Evolutionary conservation across 2,329 filamentous ascomycete genomes (phyloP).

Genomic region (Claviceps paspali): DNA sequence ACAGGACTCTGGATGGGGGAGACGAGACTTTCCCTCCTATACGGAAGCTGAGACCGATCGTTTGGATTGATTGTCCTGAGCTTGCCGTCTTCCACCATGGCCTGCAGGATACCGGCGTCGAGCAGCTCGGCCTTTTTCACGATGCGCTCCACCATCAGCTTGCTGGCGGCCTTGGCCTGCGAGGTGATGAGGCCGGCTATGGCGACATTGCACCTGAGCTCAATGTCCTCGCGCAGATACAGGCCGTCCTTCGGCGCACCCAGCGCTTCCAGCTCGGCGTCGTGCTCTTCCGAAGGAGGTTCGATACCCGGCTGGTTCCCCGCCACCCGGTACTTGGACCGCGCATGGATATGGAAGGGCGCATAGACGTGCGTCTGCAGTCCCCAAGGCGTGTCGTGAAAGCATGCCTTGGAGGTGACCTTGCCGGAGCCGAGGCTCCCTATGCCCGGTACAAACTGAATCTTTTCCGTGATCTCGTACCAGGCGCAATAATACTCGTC

Average conservation of each 20-base stretch:
- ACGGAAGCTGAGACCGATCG: conserved; percentile 25
- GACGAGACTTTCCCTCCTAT: conserved; percentile 2
- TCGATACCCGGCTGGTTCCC: conserved; percentile 55
- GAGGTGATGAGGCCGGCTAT: conserved; percentile 51
- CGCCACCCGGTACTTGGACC: conserved; percentile 52
- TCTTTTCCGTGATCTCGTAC: conserved; percentile 58
- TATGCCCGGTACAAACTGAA: conserved; percentile 52
- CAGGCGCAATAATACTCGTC: conserved; percentile 61
- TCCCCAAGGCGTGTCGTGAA: conserved; percentile 58
- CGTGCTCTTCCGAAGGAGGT: conserved; percentile 41
- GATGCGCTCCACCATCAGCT: conserved; percentile 51
- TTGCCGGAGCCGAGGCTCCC: conserved; percentile 49
- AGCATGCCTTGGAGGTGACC: conserved; percentile 56
- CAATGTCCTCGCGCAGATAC: conserved; percentile 55
- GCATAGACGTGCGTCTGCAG: conserved; percentile 58
- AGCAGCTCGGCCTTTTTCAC: conserved; percentile 58
- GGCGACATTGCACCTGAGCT: conserved; percentile 54
- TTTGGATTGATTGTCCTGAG: conserved; percentile 43
- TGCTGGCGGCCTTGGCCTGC: conserved; percentile 50
- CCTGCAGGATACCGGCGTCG: conserved; percentile 48
- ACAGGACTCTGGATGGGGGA: conserved; percentile 3
- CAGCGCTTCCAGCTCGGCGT: conserved; percentile 43
- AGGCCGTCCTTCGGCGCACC: conserved; percentile 49
- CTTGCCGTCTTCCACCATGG: conserved; percentile 51
- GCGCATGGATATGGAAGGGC: conserved; percentile 49